Evolutionary conservation across 805 yeast genomes (phyloP).

Genomic region (Spathaspora gorwiae): DNA sequence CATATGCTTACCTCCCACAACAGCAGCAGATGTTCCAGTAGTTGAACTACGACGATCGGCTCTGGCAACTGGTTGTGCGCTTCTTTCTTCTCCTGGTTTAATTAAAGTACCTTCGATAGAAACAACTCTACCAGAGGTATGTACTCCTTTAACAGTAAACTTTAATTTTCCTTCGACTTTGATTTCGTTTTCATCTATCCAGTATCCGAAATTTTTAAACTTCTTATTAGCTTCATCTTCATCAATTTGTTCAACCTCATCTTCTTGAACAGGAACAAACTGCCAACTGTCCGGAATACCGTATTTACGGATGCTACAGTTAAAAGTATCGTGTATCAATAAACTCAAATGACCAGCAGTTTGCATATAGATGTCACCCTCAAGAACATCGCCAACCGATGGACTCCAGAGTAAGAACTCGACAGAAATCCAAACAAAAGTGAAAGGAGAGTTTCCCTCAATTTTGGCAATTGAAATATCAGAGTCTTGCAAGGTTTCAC

Average conservation of each 20-base stretch:
- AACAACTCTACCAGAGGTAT: conserved; percentile 74
- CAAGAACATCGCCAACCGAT: conserved; percentile 75
- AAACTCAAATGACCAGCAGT: conserved; percentile 93
- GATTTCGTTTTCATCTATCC: conserved; percentile 75
- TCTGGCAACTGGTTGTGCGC: conserved; percentile 50
- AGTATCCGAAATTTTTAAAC: conserved; percentile 69
- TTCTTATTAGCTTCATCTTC: conserved; percentile 14
- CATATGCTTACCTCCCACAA: conserved; percentile 29
- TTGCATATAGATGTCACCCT: conserved; percentile 88
- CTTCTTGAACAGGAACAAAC: conserved; percentile 75
- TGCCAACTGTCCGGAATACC: conserved; percentile 85
- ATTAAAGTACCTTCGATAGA: conserved; percentile 86
- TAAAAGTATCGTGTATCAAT: conserved; percentile 87
- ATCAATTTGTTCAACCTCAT: conserved; percentile 35
- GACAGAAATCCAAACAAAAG: conserved; percentile 81
- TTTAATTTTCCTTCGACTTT: conserved; percentile 78
- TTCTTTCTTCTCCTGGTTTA: conserved; percentile 52
- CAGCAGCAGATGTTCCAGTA: conserved; percentile 2
- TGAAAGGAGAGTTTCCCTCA: conserved; percentile 78
- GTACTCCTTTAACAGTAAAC: conserved; percentile 70
- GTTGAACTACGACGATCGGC: conserved; percentile 27
- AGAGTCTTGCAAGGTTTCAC: conserved; percentile 28
- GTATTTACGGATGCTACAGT: conserved; percentile 83
- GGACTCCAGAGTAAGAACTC: conserved; percentile 90
- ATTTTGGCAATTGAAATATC: conserved; percentile 56